Percentiles rank a stretch among this genome's conserved stretches.
Conservation (phyloP, 352 stramenopile species). For the Hyphochytrium catenoides region DNA sequence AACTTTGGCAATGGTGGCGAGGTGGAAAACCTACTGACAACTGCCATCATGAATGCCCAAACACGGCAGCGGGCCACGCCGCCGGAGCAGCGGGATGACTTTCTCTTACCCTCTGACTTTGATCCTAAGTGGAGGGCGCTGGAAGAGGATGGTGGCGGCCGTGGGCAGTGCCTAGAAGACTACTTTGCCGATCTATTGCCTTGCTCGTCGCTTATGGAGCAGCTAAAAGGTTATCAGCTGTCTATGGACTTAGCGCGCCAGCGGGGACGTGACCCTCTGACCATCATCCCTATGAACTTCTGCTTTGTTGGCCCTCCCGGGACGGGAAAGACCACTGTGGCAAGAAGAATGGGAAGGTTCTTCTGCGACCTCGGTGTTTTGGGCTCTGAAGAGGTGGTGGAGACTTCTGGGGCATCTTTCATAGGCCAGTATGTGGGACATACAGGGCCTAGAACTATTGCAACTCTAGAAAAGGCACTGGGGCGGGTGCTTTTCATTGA, state of each 20-base stretch:
- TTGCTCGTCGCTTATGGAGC: no score
- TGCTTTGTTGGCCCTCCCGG: constrained; percentile 29
- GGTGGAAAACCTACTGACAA: no score
- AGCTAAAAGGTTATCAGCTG: not conserved
- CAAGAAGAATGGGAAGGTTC: constrained; percentile 1
- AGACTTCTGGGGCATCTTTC: no score
- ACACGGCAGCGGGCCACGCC: no score
- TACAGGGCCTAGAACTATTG: constrained; percentile 55
- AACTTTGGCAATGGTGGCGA: no score
- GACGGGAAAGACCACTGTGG: constrained; percentile 25
- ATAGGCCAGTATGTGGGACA: constrained; percentile 48
- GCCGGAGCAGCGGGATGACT: no score
- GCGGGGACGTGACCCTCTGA: constrained; percentile 1
- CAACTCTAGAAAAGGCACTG: constrained; percentile 43
- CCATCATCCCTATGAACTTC: constrained; percentile 15
- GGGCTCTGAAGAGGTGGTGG: not conserved
- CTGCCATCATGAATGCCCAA: no score
- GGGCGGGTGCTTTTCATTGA: constrained; percentile 80
- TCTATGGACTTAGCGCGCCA: constrained; percentile 1
- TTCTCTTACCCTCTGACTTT: no score
- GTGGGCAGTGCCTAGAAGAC: no score
- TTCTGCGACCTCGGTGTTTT: constrained; percentile 2
- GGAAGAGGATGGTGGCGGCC: no score
- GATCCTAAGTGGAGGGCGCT: no score
- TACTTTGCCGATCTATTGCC: no score